Conservation (phyloP, 1,139 yeast species). For the Chernovozyma sophiae-reginae region DNA sequence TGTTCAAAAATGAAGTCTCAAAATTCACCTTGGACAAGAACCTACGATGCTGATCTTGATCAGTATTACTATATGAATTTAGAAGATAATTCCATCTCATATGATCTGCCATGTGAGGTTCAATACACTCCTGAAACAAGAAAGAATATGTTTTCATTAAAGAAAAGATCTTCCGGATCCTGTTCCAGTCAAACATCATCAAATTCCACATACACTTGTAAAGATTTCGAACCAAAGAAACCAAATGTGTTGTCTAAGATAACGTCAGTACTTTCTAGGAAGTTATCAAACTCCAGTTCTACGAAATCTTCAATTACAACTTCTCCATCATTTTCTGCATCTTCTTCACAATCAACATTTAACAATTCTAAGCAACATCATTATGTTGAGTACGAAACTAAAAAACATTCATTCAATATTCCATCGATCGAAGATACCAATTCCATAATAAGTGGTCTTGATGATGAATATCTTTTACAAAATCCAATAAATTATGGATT, state of each 20-base stretch:
- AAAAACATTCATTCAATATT: background rate
- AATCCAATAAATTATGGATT: constrained; percentile 9
- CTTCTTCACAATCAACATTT: constrained; percentile 1
- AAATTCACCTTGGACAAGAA: constrained; percentile 4
- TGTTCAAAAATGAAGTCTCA: too few species aligned
- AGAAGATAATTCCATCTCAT: constrained; percentile 28
- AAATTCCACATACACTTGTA: background rate
- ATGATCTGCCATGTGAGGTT: constrained; percentile 43
- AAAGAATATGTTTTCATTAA: constrained; percentile 3
- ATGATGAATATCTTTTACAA: constrained; percentile 11
- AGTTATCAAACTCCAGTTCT: constrained; percentile 8
- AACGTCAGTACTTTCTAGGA: constrained; percentile 17
- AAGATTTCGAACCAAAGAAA: constrained; percentile 5
- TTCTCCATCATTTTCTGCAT: constrained; percentile 1
- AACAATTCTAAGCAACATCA: background rate
- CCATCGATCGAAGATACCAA: constrained; percentile 1
- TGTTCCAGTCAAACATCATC: constrained; percentile 3
- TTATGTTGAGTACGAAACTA: background rate
- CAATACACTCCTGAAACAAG: constrained; percentile 13
- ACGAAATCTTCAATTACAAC: constrained; percentile 2
- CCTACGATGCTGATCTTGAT: constrained; percentile 29
- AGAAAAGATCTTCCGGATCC: constrained; percentile 3
- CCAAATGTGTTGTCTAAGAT: constrained; percentile 12
- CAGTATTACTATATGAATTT: constrained; percentile 37
- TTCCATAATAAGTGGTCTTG: constrained; percentile 8